Conservation (phyloP, 2,329 filamentous ascomycete genomes). For the Neocatenulostroma microsporum region DNA sequence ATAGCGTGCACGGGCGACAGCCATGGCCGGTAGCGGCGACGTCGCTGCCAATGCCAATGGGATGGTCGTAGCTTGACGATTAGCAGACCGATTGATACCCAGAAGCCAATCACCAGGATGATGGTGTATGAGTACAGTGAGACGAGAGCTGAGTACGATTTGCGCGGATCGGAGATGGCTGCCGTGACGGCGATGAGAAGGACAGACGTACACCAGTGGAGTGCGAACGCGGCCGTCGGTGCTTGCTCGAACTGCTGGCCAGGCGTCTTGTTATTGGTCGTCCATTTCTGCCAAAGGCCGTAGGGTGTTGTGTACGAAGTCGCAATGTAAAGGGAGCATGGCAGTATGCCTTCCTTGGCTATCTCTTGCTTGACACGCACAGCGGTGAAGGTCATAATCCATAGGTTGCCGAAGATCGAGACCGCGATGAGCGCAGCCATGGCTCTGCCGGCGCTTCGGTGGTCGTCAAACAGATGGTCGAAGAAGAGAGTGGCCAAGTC, state of each 20-base stretch:
- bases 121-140: conserved; percentile 36
- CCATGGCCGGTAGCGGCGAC: conserved; percentile 19
- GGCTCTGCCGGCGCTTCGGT: conserved; percentile 26
- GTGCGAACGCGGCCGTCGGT: conserved; percentile 31
- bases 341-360: conserved; percentile 51
- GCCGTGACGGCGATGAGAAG: conserved; percentile 29
- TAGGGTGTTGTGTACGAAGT: conserved; percentile 25
- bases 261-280: conserved; percentile 8
- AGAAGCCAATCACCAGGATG: conserved; percentile 20
- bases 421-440: conserved; percentile 47
- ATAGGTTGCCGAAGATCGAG: conserved; percentile 49
- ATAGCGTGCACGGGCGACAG: conserved; percentile 18
- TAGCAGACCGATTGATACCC: conserved; percentile 28
- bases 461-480: conserved; percentile 17
- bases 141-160: conserved; percentile 28
- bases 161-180: conserved; percentile 17
- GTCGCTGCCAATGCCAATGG: conserved; percentile 13
- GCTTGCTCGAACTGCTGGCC: conserved; percentile 28
- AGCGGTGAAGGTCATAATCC: conserved; percentile 51
- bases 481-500: conserved; percentile 28
- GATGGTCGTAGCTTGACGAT: conserved; percentile 20
- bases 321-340: conserved; percentile 44
- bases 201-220: conserved; percentile 34
- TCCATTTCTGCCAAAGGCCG: conserved; percentile 18
- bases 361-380: conserved; percentile 54